Conservation (phyloP, 371 early-diverging fungal genomes). For the Cladochytrium tenue region DNA sequence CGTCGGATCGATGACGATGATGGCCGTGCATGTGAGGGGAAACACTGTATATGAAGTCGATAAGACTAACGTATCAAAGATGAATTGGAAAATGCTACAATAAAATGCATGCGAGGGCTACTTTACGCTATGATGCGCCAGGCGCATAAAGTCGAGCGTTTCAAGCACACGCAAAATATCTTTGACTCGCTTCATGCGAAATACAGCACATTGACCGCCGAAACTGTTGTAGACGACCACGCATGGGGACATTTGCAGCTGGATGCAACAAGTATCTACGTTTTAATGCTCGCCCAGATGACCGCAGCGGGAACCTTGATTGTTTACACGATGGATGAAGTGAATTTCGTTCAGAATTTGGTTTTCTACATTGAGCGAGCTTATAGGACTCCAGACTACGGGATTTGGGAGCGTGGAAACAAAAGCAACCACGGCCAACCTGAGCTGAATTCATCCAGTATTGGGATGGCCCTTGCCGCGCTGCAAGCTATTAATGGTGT, state of each 20-base stretch:
- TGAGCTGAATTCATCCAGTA: conserved; percentile 84
- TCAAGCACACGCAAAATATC: conserved; percentile 72
- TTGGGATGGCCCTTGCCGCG: conserved; percentile 89
- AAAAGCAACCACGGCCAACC: conserved; percentile 87
- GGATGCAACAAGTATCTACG: conserved; percentile 83
- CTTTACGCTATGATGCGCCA: conserved; percentile 88
- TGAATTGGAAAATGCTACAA: conserved; percentile 81
- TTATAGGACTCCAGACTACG: conserved; percentile 83
- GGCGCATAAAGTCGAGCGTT: conserved; percentile 75
- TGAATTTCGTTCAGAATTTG: conserved; percentile 86
- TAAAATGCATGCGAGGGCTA: conserved; percentile 83
- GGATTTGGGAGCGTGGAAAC: conserved; percentile 90
- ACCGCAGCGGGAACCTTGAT: conserved; percentile 77
- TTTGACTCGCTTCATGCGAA: conserved; percentile 84
- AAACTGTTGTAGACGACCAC: conserved; percentile 81
- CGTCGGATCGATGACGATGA: conserved; percentile 79
- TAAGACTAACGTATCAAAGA: conserved; percentile 59
- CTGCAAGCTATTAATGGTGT: conserved; percentile 84
- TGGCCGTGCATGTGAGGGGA: conserved; percentile 76
- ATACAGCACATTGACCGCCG: conserved; percentile 79
- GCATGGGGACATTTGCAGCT: conserved; percentile 78
- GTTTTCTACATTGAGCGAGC: conserved; percentile 84
- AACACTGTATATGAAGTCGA: no score
- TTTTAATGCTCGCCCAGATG: conserved; percentile 83
- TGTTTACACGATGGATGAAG: conserved; percentile 84